Conservation (phyloP, 306 rosid genomes). For the Vicia villosa region DNA sequence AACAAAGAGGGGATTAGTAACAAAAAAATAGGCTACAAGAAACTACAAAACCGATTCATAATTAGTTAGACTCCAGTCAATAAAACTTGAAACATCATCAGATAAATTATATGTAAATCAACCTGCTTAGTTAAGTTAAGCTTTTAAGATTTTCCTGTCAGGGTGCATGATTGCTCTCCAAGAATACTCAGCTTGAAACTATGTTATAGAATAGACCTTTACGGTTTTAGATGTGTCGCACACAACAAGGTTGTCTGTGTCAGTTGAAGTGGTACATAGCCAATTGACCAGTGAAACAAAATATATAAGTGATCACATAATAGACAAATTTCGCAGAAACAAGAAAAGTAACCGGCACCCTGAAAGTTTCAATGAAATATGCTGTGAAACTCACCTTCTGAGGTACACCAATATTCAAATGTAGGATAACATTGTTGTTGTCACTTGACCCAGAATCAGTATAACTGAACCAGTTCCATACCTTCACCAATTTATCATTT, state of each 20-base stretch:
- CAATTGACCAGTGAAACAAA: constrained; percentile 76
- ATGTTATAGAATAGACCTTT: constrained; percentile 70
- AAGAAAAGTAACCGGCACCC: too few relatives aligned
- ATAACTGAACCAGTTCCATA: constrained; percentile 77
- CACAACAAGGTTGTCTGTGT: constrained; percentile 76
- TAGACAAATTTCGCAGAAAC: constrained; percentile 5
- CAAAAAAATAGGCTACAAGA: too few relatives aligned
- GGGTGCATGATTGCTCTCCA: constrained; percentile 31
- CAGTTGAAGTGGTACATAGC: constrained; percentile 78
- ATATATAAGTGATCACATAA: constrained; percentile 21
- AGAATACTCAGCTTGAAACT: constrained; percentile 37
- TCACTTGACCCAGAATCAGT: constrained; percentile 43
- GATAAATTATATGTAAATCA: too few relatives aligned
- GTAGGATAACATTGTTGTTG: constrained; percentile 30
- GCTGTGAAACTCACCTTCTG: constrained; percentile 61
- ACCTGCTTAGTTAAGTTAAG: too few relatives aligned
- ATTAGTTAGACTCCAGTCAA: too few relatives aligned
- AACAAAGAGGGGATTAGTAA: too few relatives aligned
- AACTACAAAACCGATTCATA: too few relatives aligned
- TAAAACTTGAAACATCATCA: too few relatives aligned
- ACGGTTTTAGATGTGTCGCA: constrained; percentile 88
- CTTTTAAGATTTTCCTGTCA: constrained; percentile 6
- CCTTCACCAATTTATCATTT: constrained; percentile 76
- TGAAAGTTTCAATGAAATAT: constrained; percentile 19
- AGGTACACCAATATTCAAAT: constrained; percentile 57